phyloP scores from a whole-genome alignment of 495 filamentous ascomycete genomes.

The Podospora didyma region DNA sequence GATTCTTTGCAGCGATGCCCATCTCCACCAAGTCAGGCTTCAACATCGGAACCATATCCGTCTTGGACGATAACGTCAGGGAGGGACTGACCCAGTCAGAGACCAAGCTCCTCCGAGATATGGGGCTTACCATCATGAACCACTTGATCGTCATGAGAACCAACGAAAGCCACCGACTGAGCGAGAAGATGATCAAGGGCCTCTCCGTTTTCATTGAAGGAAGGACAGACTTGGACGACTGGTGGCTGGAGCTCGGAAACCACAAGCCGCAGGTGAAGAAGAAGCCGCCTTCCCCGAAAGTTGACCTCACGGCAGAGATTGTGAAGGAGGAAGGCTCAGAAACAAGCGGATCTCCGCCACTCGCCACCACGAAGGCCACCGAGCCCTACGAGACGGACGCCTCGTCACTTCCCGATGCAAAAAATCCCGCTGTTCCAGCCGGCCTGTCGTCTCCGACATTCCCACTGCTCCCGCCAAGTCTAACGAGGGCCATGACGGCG shows the following conservation, averaged over 20 bases:
- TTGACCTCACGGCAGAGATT: too few relatives aligned
- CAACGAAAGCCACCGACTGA: slow-evolving; percentile 25
- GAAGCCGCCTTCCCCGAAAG: too few relatives aligned
- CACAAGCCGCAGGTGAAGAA: background rate
- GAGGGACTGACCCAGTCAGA: background rate
- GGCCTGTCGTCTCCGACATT: too few relatives aligned
- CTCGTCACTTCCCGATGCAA: background rate
- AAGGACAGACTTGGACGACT: slow-evolving; percentile 24
- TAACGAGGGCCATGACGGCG: too few relatives aligned
- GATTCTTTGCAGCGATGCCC: slow-evolving; percentile 15
- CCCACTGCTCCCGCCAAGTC: too few relatives aligned
- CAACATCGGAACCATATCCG: slow-evolving; percentile 14
- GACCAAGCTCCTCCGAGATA: slow-evolving; percentile 28
- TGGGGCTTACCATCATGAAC: slow-evolving; percentile 33
- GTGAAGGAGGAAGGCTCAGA: too few relatives aligned
- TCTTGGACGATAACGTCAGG: slow-evolving; percentile 14
- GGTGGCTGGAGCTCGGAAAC: slow-evolving; percentile 26
- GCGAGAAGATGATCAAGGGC: slow-evolving; percentile 36
- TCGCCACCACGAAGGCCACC: background rate
- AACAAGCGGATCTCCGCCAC: too few relatives aligned
- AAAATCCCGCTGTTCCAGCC: too few relatives aligned
- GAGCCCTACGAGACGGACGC: background rate
- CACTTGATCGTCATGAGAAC: slow-evolving; percentile 32
- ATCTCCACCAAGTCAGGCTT: slow-evolving; percentile 13
- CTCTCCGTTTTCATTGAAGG: slow-evolving; percentile 37